phyloP scores from a whole-genome alignment of 2,329 filamentous ascomycete genomes.

The Alternaria solani region DNA sequence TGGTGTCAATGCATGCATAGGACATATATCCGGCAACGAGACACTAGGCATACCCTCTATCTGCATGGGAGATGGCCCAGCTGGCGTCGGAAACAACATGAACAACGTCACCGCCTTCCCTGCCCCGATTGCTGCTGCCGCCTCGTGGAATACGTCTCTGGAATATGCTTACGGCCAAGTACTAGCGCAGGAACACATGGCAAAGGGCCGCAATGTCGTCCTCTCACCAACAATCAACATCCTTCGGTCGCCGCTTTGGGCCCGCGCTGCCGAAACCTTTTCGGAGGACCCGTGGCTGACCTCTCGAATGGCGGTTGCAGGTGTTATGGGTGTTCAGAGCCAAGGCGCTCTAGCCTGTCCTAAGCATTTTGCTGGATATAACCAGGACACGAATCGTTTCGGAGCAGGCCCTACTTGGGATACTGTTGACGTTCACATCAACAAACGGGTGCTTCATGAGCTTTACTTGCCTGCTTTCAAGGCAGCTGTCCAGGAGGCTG shows the following conservation, averaged over 20 bases:
- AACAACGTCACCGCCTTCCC: constrained; percentile 6
- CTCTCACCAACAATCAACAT: constrained; percentile 40
- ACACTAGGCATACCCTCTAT: constrained; percentile 8
- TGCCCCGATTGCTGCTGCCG: neutral
- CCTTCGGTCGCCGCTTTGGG: constrained; percentile 13
- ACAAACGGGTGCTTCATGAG: constrained; percentile 68
- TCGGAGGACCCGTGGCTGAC: constrained; percentile 14
- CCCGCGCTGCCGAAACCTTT: constrained; percentile 15
- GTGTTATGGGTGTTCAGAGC: constrained; percentile 57
- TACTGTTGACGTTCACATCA: constrained; percentile 65
- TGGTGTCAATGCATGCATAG: constrained; percentile 6
- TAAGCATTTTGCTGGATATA: constrained; percentile 67
- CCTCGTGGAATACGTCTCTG: constrained; percentile 1
- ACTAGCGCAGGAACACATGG: constrained; percentile 3
- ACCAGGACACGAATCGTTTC: constrained; percentile 66
- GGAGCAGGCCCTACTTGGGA: constrained; percentile 65
- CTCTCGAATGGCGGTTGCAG: constrained; percentile 1
- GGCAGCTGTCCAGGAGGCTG: constrained; percentile 9
- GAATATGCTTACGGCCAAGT: constrained; percentile 8
- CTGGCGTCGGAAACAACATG: constrained; percentile 7
- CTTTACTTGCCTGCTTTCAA: constrained; percentile 13
- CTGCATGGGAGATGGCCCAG: constrained; percentile 11
- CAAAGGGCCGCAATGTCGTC: constrained; percentile 7
- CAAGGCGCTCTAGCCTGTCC: constrained; percentile 13
- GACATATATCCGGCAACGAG: constrained; percentile 7